Base-by-base conservation (phyloP, 768 basidiomycete species). In the Mycena capillaripes region DNA sequence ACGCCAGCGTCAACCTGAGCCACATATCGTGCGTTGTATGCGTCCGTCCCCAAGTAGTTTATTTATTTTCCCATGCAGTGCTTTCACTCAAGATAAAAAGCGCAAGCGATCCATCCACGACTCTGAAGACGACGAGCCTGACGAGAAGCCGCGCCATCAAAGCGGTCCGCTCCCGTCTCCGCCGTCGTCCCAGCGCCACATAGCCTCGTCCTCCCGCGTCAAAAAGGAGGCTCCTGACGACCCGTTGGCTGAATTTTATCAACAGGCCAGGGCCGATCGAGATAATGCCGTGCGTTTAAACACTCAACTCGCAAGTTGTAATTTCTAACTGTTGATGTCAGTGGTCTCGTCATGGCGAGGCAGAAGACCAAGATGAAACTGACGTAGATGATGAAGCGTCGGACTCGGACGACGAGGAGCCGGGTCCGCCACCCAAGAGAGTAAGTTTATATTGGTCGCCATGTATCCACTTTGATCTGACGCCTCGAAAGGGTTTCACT, bases 171-270 rank as follows among this genome's bases (percentile, higher is more conserved):
- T 78, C 2, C 53, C 62, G 3, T 75, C 76, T 19, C 77, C 76
- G 32, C 27, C 63, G 27, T 50, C 63, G 42, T 60, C 66, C 5
- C 66, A 66, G 48, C 23, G 21, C 25, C 48, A 21, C 34, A 48
- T 25, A 8, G 50, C 53, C 6, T 60, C 73, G 48, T 60, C 69
- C 27, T 77, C 75, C 10, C 56, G 32, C 65, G 58, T 71, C 19
- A 66, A 70, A 32, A 53, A 14, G 9, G 69, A 73, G 56, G 7
- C 27, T 50, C 34, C 70, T 3, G 71, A 80, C 32, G 93, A 94
- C 77, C 92, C 93, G 0, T 81, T 94, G 62, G 88, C 88, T 0
- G 87, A 90, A 71, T 93, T 92, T 76, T 94, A 93, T 75, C 85
- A 82, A 4, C 81, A 85, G 74, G 93, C 92, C 2, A 86, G 81